Evolutionary conservation across 1,284 basidiomycete genomes (phyloP).

Genomic region (Leccinum pachyderme): DNA sequence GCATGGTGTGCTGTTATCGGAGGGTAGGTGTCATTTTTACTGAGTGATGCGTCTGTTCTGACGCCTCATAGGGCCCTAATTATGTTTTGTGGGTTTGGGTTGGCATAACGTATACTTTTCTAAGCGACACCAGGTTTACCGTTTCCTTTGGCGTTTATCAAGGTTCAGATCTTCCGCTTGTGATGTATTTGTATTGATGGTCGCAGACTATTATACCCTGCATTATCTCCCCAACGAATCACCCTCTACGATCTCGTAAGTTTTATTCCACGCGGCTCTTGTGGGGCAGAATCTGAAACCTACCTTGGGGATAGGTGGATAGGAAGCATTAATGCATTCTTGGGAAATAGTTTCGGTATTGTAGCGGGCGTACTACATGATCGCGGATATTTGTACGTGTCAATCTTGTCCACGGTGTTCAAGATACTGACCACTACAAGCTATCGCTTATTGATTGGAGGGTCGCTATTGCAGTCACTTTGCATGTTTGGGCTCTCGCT

Average conservation of each 20-base stretch:
- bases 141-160: slow-evolving; percentile 32
- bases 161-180: slow-evolving; percentile 24
- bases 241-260: slow-evolving; percentile 32
- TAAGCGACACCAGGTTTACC: slow-evolving; percentile 18
- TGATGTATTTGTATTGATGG: neutral
- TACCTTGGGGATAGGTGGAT: slow-evolving; percentile 32
- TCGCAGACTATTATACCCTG: slow-evolving; percentile 29
- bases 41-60: neutral
- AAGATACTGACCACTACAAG: slow-evolving; percentile 16
- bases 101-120: neutral
- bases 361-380: slow-evolving; percentile 26
- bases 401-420: neutral
- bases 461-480: slow-evolving; percentile 28
- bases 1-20: slow-evolving; percentile 30
- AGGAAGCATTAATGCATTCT: slow-evolving; percentile 28
- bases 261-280: neutral
- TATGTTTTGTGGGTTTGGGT: neutral
- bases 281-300: neutral
- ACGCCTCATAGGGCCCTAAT: slow-evolving; percentile 18
- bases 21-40: slow-evolving; percentile 12
- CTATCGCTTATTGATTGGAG: slow-evolving; percentile 28
- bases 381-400: slow-evolving; percentile 33
- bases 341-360: slow-evolving; percentile 8
- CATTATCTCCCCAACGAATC: slow-evolving; percentile 31
- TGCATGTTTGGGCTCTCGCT: slow-evolving; percentile 31